Evolutionary conservation across 148 eudicot genomes (phyloP), one percentile per base, ranked within the genome.

Genomic region (Oxyria digyna): DNA sequence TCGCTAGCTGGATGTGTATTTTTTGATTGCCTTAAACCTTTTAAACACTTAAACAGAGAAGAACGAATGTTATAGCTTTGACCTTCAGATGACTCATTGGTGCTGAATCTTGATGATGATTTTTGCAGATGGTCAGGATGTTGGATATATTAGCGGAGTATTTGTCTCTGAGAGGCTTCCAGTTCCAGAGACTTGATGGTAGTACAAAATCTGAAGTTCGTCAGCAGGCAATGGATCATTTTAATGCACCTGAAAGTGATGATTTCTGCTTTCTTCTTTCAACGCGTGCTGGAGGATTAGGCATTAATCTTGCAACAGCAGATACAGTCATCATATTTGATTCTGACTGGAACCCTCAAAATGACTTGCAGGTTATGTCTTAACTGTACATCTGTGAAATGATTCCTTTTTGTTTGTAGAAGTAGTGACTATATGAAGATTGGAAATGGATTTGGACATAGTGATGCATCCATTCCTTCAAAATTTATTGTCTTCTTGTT

Each of bases 271-370:
- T 95, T 74, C 99, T 95, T 79, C 91, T 95, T 48, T 95, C 99
- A 6, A 95, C 99, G 40, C 97, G 99, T 75, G 99, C 99, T 81
- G 99, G 99, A 80, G 99, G 99, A 32, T 78, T 95, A 77, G 99
- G 99, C 70, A 95, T 95, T 68, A 95, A 95, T 77, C 88, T 95
- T 69, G 99, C 99, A 10, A 95, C 99, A 54, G 99, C 99, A 37
- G 99, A 95, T 79, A 95, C 99, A 1, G 99, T 95, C 46, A 91
- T 95, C 45, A 95, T 95, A 76, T 95, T 95, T 87, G 99, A 95
- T 81, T 95, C 99, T 20, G 99, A 95, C 73, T 95, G 99, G 99
- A 95, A 95, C 80, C 99, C 99, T 48, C 99, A 95, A 73, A 95
- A 95, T 77, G 99, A 95, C 75, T 74, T 95, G 59, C 99, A 95